Evolutionary conservation across 768 basidiomycete species (phyloP).

Genomic region (Auricularia sp.): DNA sequence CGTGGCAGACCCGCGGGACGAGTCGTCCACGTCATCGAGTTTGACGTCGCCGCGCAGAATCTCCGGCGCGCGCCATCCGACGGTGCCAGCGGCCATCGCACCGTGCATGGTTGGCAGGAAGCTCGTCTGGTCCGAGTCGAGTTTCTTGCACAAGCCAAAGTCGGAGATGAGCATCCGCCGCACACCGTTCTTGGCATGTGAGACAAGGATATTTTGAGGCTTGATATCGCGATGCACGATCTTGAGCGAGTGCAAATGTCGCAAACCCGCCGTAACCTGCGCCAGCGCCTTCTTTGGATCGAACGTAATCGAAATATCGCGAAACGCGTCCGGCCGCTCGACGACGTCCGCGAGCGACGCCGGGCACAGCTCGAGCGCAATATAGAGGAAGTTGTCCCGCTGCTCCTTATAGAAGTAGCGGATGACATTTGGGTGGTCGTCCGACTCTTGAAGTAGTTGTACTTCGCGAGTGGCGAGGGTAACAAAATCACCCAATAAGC

Average conservation of each 20-base stretch:
- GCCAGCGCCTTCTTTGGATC: conserved; percentile 80
- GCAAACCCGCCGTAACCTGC: conserved; percentile 80
- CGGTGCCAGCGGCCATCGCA: conserved; percentile 81
- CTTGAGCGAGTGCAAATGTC: conserved; percentile 87
- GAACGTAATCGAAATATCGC: conserved; percentile 69
- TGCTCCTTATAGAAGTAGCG: conserved; percentile 97
- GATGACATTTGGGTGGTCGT: conserved; percentile 98
- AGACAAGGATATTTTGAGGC: conserved; percentile 93
- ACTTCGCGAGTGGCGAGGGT: conserved; percentile 92
- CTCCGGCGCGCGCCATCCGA: conserved; percentile 97
- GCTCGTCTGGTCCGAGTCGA: conserved; percentile 93
- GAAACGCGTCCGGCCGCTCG: conserved; percentile 63
- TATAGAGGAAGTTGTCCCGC: conserved; percentile 89
- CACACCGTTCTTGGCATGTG: conserved; percentile 49
- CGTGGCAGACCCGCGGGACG: conserved; percentile 53
- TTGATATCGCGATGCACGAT: conserved; percentile 99
- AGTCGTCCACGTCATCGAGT: conserved; percentile 67
- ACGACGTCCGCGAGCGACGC: conserved; percentile 82
- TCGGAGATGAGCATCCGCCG: conserved; percentile 90
- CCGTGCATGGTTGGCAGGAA: conserved; percentile 90
- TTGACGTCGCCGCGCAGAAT: conserved; percentile 90
- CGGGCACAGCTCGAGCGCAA: conserved; percentile 91
- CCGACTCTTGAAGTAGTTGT: conserved; percentile 86
- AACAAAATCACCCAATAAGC: conserved; percentile 89
- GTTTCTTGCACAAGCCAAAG: conserved; percentile 92